A percentile compares a stretch with the other conserved stretches of the same genome.
phyloP scores from a whole-genome alignment of 345 rosid genomes.

The Mercurialis annua region DNA sequence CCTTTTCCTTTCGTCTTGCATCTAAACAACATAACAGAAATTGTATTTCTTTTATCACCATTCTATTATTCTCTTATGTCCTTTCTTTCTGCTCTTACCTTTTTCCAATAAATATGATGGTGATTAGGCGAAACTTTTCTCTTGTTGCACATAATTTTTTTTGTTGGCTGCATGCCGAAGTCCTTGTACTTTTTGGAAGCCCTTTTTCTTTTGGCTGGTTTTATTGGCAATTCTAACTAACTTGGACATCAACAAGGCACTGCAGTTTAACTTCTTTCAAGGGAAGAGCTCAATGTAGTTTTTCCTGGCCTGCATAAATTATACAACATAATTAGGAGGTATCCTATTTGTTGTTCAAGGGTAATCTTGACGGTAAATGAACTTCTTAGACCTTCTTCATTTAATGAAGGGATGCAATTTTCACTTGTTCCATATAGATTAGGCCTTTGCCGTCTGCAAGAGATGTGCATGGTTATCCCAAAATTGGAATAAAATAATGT shows the following conservation, averaged over 20 bases:
- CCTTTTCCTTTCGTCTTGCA: background rate
- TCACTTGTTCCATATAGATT: too few species aligned
- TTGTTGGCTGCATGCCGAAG: background rate
- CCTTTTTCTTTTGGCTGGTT: background rate
- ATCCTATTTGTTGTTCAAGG: background rate
- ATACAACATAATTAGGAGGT: background rate
- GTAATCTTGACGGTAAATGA: background rate
- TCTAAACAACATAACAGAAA: background rate
- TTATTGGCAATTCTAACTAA: background rate
- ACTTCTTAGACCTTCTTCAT: background rate
- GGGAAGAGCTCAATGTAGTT: background rate
- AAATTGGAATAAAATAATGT: background rate
- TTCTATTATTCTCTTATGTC: background rate
- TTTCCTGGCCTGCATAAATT: background rate
- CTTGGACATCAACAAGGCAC: too few species aligned
- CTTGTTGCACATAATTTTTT: background rate
- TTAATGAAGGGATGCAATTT: too few species aligned
- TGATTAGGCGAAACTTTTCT: background rate
- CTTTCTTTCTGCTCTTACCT: background rate
- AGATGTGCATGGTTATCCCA: background rate
- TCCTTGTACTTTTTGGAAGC: background rate
- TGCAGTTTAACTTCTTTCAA: background rate
- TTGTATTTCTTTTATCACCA: background rate
- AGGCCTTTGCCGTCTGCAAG: background rate
- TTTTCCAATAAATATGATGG: background rate